These are phyloP conservation scores for Batrachochytrium dendrobatidis DNA, from an alignment of 371 early-diverging fungal genomes.

Conservation along the genomic window DNA sequence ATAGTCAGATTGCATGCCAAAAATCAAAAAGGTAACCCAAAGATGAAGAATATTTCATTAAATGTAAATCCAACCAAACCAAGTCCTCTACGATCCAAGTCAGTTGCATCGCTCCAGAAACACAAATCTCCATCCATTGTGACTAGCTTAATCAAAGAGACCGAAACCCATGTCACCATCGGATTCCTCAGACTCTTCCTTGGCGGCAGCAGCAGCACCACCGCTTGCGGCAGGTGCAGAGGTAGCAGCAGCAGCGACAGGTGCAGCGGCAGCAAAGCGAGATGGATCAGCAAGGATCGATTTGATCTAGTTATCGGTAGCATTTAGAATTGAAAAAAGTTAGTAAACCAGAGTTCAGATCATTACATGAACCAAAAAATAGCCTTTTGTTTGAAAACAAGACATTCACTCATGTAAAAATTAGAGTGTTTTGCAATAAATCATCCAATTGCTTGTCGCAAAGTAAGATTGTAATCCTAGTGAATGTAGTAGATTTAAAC, in stretches of 20 bases:
- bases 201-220: constrained; percentile 16
- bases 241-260: constrained; percentile 21
- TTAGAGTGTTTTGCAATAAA: constrained; percentile 60
- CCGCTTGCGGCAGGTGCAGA: constrained; percentile 21
- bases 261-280: constrained; percentile 26
- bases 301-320: constrained; percentile 19
- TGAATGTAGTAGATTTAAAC: constrained; percentile 9
- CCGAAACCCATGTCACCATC: constrained; percentile 31
- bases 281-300: constrained; percentile 39
- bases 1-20: too few species aligned
- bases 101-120: not conserved
- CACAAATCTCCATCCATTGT: not conserved
- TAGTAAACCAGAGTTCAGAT: not conserved
- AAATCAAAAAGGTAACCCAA: too few species aligned
- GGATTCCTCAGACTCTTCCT: constrained; percentile 18
- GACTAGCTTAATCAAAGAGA: constrained; percentile 26
- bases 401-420: constrained; percentile 58
- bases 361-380: not conserved
- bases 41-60: too few species aligned
- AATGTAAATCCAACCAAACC: too few species aligned
- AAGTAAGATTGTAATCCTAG: not conserved
- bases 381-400: not conserved
- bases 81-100: too few species aligned
- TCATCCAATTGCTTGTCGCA: constrained; percentile 29
- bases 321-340: not conserved